A percentile compares a stretch with the other conserved stretches of the same genome.
phyloP scores from a whole-genome alignment of 257 asterid species.

The Rauvolfia tetraphylla region DNA sequence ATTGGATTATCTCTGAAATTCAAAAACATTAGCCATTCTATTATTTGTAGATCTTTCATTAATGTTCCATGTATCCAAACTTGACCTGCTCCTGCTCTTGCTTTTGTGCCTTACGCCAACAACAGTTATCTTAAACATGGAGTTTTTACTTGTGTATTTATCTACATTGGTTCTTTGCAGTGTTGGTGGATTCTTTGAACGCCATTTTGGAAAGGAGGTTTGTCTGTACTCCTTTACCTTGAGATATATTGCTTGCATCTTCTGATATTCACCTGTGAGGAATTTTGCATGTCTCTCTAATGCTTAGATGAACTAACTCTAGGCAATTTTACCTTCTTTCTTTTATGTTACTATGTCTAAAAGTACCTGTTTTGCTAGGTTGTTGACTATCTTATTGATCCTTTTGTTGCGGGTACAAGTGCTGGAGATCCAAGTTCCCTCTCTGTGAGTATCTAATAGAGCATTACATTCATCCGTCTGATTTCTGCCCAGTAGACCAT shows the following conservation, averaged over 20 bases:
- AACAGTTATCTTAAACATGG: background rate
- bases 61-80: background rate
- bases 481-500: background rate
- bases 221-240: constrained; percentile 13
- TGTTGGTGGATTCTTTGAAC: constrained; percentile 83
- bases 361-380: constrained; percentile 38
- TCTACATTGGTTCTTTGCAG: constrained; percentile 40
- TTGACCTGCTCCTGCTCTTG: background rate
- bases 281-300: constrained; percentile 5
- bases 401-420: constrained; percentile 91
- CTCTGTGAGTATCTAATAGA: constrained; percentile 57
- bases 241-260: constrained; percentile 2
- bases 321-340: background rate
- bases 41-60: background rate
- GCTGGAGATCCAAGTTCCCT: constrained; percentile 91
- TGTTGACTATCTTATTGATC: constrained; percentile 89
- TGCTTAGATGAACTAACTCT: background rate
- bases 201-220: constrained; percentile 98
- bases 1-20: background rate
- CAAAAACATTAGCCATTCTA: background rate
- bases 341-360: background rate
- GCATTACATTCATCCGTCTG: constrained; percentile 8
- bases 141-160: background rate
- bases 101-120: background rate
- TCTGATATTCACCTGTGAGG: background rate